A percentile compares a stretch with the other conserved stretches of the same genome.
Conservation (phyloP, 768 basidiomycete species). For the Lactarius hatsudake region DNA sequence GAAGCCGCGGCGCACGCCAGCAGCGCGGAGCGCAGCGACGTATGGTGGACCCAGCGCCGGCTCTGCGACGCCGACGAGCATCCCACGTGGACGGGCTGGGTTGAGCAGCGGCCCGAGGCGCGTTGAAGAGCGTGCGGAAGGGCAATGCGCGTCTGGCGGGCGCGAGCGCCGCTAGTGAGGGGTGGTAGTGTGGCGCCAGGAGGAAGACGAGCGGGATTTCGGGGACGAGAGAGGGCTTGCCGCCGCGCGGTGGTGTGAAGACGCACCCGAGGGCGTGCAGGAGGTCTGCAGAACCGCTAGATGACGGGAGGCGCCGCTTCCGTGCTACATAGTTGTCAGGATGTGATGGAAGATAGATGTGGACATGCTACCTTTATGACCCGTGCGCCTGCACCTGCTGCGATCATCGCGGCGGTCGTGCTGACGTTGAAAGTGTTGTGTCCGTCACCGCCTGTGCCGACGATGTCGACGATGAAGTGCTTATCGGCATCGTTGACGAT, state of each 20-base stretch:
- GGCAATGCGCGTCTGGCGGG: conserved; percentile 84
- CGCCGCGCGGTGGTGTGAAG: conserved; percentile 63
- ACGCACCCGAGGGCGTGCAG: conserved; percentile 78
- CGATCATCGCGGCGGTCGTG: conserved; percentile 90
- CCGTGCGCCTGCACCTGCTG: conserved; percentile 89
- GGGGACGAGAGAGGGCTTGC: conserved; percentile 54
- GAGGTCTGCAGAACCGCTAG: conserved; percentile 92
- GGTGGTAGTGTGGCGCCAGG: conserved; percentile 92
- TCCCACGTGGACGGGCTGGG: conserved; percentile 79
- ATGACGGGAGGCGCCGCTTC: conserved; percentile 84
- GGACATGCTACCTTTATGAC: conserved; percentile 69
- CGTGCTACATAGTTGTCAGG: conserved; percentile 60
- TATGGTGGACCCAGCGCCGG: conserved; percentile 79
- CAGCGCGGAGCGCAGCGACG: conserved; percentile 66
- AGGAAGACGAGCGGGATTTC: conserved; percentile 87
- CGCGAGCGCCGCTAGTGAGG: conserved; percentile 73
- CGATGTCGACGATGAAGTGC: conserved; percentile 76
- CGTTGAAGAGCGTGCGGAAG: conserved; percentile 96
- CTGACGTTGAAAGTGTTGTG: conserved; percentile 97
- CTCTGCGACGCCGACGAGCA: conserved; percentile 90
- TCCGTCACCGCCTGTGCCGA: conserved; percentile 94
- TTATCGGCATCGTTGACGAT: conserved; percentile 53
- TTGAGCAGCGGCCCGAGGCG: conserved; percentile 92
- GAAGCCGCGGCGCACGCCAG: conserved; percentile 77
- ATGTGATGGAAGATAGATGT: conserved; percentile 26